phyloP scores from a whole-genome alignment of 805 yeast genomes.

The Candida parachauliodes region DNA sequence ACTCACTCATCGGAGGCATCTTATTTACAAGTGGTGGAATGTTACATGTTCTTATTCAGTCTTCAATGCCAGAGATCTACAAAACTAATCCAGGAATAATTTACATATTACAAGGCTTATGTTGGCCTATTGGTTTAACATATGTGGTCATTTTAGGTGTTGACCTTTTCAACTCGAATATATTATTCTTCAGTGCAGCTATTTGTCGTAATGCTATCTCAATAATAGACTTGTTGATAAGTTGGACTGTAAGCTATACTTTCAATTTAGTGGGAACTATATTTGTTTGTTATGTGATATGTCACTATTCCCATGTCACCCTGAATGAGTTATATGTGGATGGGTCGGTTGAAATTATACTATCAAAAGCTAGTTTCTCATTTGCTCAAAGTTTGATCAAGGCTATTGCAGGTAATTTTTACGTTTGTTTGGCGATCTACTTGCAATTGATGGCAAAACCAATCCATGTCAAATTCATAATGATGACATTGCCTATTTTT shows the following conservation, averaged over 20 bases:
- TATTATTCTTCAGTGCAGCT: conserved; percentile 68
- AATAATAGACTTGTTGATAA: conserved; percentile 54
- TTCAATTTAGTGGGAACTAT: conserved; percentile 62
- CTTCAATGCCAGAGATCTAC: conserved; percentile 44
- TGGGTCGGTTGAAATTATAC: conserved; percentile 49
- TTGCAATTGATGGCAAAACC: conserved; percentile 78
- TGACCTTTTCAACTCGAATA: conserved; percentile 72
- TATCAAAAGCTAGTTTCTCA: conserved; percentile 37
- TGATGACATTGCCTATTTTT: conserved; percentile 66
- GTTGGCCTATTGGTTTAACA: conserved; percentile 70
- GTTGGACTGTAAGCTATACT: conserved; percentile 67
- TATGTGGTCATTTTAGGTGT: conserved; percentile 73
- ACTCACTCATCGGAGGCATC: conserved; percentile 67
- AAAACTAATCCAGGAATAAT: conserved; percentile 49
- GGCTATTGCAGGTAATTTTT: conserved; percentile 74
- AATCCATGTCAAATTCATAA: conserved; percentile 63
- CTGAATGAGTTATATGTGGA: conserved; percentile 34
- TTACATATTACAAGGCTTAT: conserved; percentile 53
- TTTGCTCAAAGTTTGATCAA: conserved; percentile 66
- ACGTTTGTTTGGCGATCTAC: conserved; percentile 71
- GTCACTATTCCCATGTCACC: conserved; percentile 53
- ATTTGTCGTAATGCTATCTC: conserved; percentile 67
- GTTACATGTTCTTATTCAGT: conserved; percentile 55
- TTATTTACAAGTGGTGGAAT: conserved; percentile 71
- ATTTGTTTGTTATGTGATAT: conserved; percentile 62